Conservation (phyloP, 2,329 filamentous ascomycete species). For the Chrysosporium queenslandicum region DNA sequence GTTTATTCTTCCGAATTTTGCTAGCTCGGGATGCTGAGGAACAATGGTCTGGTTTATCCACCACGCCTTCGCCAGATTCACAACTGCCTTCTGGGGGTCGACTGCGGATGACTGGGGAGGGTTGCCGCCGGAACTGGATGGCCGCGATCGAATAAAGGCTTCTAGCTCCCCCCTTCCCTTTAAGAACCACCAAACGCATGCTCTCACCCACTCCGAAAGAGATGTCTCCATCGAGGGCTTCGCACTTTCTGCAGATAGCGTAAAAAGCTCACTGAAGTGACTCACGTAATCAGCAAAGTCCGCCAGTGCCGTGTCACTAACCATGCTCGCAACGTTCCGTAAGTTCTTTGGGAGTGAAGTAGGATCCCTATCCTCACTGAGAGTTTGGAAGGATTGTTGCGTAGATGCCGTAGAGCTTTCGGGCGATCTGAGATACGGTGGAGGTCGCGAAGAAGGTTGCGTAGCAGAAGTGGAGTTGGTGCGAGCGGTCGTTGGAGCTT, state of each 20-base stretch:
- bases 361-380: constrained; percentile 1
- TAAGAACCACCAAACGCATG: constrained; percentile 81
- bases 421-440: constrained; percentile 13
- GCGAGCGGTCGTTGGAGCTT: background rate
- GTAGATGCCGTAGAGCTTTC: constrained; percentile 15
- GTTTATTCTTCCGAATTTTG: constrained; percentile 32
- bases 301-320: constrained; percentile 56
- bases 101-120: constrained; percentile 31
- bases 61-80: constrained; percentile 74
- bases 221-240: constrained; percentile 55
- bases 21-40: constrained; percentile 32
- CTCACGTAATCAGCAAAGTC: constrained; percentile 61
- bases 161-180: constrained; percentile 70
- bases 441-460: constrained; percentile 9
- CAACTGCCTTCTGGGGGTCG: constrained; percentile 62
- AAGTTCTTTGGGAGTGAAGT: constrained; percentile 26
- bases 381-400: background rate
- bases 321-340: constrained; percentile 33
- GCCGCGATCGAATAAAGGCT: constrained; percentile 55
- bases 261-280: constrained; percentile 66
- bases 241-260: constrained; percentile 63
- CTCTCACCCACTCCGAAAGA: constrained; percentile 58
- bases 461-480: background rate
- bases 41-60: constrained; percentile 55
- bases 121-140: constrained; percentile 45